Conservation (phyloP, 805 yeast species). For the Wickerhamiella bombiphila region DNA sequence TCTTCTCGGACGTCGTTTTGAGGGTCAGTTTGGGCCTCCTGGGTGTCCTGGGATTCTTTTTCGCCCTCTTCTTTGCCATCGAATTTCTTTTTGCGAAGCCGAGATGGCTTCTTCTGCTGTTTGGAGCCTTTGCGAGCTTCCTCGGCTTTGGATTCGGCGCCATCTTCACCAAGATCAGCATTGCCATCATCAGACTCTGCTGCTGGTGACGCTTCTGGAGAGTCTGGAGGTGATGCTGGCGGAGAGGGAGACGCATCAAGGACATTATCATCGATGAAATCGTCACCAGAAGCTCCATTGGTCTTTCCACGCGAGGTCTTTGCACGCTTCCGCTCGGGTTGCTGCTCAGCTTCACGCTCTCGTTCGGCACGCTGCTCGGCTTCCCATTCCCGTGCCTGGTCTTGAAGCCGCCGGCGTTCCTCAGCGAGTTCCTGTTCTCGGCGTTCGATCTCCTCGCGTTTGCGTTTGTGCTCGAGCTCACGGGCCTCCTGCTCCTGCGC, state of each 20-base stretch:
- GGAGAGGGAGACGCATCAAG: constrained; percentile 13
- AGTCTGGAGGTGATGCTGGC: constrained; percentile 13
- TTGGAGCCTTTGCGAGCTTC: constrained; percentile 10
- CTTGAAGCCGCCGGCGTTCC: constrained; percentile 19
- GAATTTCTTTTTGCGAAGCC: constrained; percentile 3
- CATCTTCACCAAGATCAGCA: constrained; percentile 10
- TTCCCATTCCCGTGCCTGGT: constrained; percentile 26
- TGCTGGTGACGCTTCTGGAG: constrained; percentile 3
- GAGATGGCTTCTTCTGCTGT: constrained; percentile 5
- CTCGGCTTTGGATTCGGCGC: constrained; percentile 11
- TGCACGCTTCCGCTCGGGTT: constrained; percentile 1
- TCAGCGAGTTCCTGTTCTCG: constrained; percentile 22
- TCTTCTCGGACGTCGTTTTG: constrained; percentile 21
- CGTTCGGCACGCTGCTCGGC: constrained; percentile 26
- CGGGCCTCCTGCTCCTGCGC: constrained; percentile 38
- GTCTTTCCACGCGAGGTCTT: constrained; percentile 7
- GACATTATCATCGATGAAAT: constrained; percentile 28
- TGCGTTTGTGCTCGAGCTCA: constrained; percentile 25
- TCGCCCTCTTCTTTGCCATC: constrained; percentile 10
- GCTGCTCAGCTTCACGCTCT: constrained; percentile 11
- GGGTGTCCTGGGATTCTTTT: constrained; percentile 11
- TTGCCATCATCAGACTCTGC: constrained; percentile 4
- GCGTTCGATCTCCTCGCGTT: constrained; percentile 17
- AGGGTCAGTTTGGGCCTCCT: constrained; percentile 11
- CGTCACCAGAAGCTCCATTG: constrained; percentile 15